phyloP scores from a whole-genome alignment of 2,329 filamentous ascomycete species.

The Chaetomiaceae sp. region DNA sequence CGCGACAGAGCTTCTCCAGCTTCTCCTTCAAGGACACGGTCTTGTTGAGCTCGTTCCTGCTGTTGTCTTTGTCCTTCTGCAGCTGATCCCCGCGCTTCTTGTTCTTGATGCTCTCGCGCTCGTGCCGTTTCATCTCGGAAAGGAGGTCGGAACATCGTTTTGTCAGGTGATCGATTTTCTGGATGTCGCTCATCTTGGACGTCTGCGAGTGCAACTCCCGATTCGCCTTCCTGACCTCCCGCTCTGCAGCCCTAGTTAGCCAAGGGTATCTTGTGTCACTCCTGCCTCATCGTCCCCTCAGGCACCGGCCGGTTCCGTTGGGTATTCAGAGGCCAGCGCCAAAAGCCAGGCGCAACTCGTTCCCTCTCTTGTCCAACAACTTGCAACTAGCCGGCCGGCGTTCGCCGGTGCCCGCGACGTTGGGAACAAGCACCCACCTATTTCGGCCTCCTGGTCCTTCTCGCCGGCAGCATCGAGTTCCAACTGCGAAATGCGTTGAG shows the following conservation, averaged over 20 bases:
- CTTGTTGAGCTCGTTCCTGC: constrained; percentile 81
- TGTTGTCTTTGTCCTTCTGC: constrained; percentile 93
- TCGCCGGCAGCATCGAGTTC: constrained; percentile 90
- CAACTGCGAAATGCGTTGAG: constrained; percentile 89
- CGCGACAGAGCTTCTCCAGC: constrained; percentile 88
- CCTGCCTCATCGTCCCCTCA: no score
- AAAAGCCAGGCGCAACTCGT: no score
- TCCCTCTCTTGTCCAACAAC: neutral
- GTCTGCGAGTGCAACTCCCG: constrained; percentile 83
- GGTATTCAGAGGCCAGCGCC: no score
- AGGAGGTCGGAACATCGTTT: constrained; percentile 88
- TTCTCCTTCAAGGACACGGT: constrained; percentile 91
- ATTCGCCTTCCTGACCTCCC: constrained; percentile 89
- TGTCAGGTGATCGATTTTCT: constrained; percentile 83
- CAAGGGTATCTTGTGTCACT: neutral
- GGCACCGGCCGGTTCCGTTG: no score
- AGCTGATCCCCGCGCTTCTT: constrained; percentile 91
- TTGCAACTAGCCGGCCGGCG: neutral
- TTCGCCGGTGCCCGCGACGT: neutral
- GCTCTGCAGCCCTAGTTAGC: constrained; percentile 53
- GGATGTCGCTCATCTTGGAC: constrained; percentile 85
- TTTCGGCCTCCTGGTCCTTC: constrained; percentile 92
- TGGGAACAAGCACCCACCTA: constrained; percentile 52
- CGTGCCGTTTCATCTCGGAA: constrained; percentile 89
- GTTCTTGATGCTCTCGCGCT: constrained; percentile 89